These are phyloP conservation scores for Trichoderma endophyticum DNA, from an alignment of 2,329 filamentous ascomycete species.

Conservation along the genomic window DNA sequence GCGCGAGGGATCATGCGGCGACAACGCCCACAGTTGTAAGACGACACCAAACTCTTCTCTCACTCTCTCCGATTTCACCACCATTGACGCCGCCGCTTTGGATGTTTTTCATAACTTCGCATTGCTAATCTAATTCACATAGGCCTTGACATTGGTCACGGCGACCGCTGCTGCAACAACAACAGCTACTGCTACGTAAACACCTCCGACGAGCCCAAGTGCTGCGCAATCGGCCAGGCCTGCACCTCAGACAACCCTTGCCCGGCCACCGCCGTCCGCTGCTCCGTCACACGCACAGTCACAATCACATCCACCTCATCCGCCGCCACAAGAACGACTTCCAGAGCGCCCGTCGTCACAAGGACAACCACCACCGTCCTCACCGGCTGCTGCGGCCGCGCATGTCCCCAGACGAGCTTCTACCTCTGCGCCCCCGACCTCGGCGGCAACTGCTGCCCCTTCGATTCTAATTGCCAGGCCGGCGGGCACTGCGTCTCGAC, in stretches of 20 bases:
- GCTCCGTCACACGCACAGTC: slow-evolving; percentile 30
- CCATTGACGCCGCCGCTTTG: too few relatives aligned
- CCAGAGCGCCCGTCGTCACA: not conserved
- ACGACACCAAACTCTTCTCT: slow-evolving; percentile 17
- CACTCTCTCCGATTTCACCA: not conserved
- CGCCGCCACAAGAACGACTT: not conserved
- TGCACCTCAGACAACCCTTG: slow-evolving; percentile 40
- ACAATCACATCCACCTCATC: slow-evolving; percentile 11
- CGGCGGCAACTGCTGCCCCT: slow-evolving; percentile 50
- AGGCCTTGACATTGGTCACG: slow-evolving; percentile 43
- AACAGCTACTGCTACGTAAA: slow-evolving; percentile 46
- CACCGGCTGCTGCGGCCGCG: slow-evolving; percentile 39
- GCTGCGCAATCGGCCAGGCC: slow-evolving; percentile 43
- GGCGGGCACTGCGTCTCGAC: slow-evolving; percentile 36
- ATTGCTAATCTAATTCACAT: not conserved
- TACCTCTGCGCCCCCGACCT: slow-evolving; percentile 44
- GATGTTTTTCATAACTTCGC: not conserved
- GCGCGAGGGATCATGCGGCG: slow-evolving; percentile 29
- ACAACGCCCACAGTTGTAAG: slow-evolving; percentile 33
- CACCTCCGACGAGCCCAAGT: slow-evolving; percentile 31
- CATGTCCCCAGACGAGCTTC: slow-evolving; percentile 39
- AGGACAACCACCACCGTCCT: slow-evolving; percentile 27
- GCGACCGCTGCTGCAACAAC: slow-evolving; percentile 42
- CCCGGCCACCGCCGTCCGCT: slow-evolving; percentile 33
- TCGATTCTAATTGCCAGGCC: slow-evolving; percentile 41